Evolutionary conservation across 768 basidiomycete genomes (phyloP).

Genomic region (Boletus insuetus): DNA sequence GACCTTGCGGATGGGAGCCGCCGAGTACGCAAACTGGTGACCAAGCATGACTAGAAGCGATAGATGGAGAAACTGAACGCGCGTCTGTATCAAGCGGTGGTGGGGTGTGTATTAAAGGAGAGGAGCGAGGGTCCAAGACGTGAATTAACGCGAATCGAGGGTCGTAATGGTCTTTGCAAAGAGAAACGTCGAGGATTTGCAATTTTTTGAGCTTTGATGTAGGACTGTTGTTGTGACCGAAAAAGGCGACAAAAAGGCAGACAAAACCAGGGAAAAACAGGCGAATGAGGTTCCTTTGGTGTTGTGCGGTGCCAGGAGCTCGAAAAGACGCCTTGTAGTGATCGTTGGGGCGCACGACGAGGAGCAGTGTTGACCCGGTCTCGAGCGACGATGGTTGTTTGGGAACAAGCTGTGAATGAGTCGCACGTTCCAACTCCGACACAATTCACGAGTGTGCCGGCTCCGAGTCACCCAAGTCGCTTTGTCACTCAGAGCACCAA

Average conservation of each 20-base stretch:
- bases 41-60: conserved; percentile 60
- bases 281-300: background rate
- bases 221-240: background rate
- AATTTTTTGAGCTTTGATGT: conserved; percentile 22
- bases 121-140: conserved; percentile 10
- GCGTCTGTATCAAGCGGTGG: conserved; percentile 13
- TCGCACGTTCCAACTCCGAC: conserved; percentile 33
- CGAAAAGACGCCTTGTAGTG: background rate
- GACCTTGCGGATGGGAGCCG: conserved; percentile 92
- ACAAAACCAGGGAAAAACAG: conserved; percentile 13
- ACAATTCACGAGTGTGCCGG: conserved; percentile 23
- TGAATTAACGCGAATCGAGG: conserved; percentile 27
- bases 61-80: conserved; percentile 4
- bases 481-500: background rate
- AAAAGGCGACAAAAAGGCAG: conserved; percentile 17
- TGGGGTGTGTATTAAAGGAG: background rate
- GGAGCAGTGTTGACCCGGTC: conserved; percentile 16
- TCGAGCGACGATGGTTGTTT: conserved; percentile 32
- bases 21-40: conserved; percentile 88
- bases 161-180: conserved; percentile 6
- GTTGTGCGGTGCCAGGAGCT: background rate
- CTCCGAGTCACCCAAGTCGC: conserved; percentile 25
- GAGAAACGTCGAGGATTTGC: conserved; percentile 8
- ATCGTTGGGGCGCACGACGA: conserved; percentile 10
- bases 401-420: conserved; percentile 35